phyloP scores from a whole-genome alignment of 805 yeast genomes.

The Hanseniaspora lachancei region DNA sequence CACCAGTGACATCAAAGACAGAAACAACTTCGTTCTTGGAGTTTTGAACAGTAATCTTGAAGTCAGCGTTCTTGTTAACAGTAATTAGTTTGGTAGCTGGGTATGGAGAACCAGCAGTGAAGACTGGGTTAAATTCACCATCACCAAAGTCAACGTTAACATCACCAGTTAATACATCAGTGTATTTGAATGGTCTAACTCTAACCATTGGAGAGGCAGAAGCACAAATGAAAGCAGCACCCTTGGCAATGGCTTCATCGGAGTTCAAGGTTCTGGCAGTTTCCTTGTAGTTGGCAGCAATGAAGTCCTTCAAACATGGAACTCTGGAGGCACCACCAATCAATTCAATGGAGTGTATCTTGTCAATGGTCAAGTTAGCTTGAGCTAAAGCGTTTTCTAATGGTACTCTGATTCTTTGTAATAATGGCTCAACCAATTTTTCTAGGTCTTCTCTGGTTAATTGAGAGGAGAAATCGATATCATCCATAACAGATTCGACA shows the following conservation, averaged over 20 bases:
- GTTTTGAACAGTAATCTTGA: slow-evolving; percentile 72
- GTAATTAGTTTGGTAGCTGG: slow-evolving; percentile 95
- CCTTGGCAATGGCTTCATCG: slow-evolving; percentile 98
- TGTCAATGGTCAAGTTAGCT: slow-evolving; percentile 60
- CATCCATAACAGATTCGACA: slow-evolving; percentile 94
- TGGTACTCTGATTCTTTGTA: slow-evolving; percentile 64
- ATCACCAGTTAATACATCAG: slow-evolving; percentile 82
- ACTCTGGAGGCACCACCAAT: slow-evolving; percentile 98
- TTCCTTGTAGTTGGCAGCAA: slow-evolving; percentile 66
- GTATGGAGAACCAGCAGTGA: slow-evolving; percentile 84
- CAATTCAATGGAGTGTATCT: slow-evolving; percentile 82
- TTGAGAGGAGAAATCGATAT: slow-evolving; percentile 83
- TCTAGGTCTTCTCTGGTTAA: slow-evolving; percentile 86
- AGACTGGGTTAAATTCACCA: slow-evolving; percentile 86
- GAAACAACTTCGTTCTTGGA: slow-evolving; percentile 57
- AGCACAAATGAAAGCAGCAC: slow-evolving; percentile 98
- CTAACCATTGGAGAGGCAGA: slow-evolving; percentile 97
- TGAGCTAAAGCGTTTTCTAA: slow-evolving; percentile 67
- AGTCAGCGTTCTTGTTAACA: slow-evolving; percentile 80
- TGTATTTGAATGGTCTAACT: slow-evolving; percentile 97
- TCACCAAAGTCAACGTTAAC: slow-evolving; percentile 87
- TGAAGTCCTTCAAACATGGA: slow-evolving; percentile 75
- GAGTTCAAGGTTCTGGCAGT: slow-evolving; percentile 92
- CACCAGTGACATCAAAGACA: slow-evolving; percentile 74
- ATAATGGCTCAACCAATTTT: slow-evolving; percentile 70